A percentile compares a stretch with the other conserved stretches of the same genome.
These are phyloP conservation scores for Ganoderma sinense DNA, from an alignment of 1,284 basidiomycete genomes.

Conservation along the genomic window DNA sequence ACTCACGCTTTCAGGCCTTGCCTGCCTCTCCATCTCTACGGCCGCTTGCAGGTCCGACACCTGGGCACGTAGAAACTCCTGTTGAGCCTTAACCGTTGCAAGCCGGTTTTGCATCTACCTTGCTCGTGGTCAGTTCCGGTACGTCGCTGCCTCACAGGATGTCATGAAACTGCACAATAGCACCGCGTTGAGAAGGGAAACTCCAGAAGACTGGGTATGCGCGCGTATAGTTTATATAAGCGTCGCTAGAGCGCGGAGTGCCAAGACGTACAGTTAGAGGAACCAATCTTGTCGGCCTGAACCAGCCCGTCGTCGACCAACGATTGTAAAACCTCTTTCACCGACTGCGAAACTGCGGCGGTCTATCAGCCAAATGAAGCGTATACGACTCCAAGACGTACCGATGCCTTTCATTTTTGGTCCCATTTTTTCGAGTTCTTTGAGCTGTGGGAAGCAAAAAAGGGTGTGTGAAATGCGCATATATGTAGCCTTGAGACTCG, in stretches of 20 bases:
- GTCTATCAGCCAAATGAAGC: neutral
- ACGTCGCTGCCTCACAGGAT: neutral
- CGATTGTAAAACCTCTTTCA: constrained; percentile 88
- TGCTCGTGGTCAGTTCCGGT: neutral
- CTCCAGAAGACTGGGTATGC: constrained; percentile 85
- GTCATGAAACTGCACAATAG: constrained; percentile 58
- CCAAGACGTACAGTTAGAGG: constrained; percentile 79
- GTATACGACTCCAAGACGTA: constrained; percentile 39
- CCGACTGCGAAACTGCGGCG: constrained; percentile 77
- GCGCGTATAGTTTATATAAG: constrained; percentile 39
- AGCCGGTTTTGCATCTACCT: constrained; percentile 68
- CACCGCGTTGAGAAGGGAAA: constrained; percentile 87
- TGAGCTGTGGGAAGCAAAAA: constrained; percentile 58
- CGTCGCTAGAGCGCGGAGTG: too few relatives aligned
- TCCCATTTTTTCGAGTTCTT: constrained; percentile 87
- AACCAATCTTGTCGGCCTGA: constrained; percentile 88
- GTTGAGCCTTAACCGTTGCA: constrained; percentile 59
- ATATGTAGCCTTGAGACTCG: neutral
- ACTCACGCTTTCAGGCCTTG: constrained; percentile 73
- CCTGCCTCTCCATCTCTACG: constrained; percentile 60
- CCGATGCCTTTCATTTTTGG: constrained; percentile 90
- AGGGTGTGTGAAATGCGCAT: neutral
- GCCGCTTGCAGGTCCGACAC: constrained; percentile 40
- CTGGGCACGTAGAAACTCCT: constrained; percentile 55
- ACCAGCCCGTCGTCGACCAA: constrained; percentile 87